Conservation (phyloP, 2,329 filamentous ascomycete genomes). For the Hysterium pulicare region DNA sequence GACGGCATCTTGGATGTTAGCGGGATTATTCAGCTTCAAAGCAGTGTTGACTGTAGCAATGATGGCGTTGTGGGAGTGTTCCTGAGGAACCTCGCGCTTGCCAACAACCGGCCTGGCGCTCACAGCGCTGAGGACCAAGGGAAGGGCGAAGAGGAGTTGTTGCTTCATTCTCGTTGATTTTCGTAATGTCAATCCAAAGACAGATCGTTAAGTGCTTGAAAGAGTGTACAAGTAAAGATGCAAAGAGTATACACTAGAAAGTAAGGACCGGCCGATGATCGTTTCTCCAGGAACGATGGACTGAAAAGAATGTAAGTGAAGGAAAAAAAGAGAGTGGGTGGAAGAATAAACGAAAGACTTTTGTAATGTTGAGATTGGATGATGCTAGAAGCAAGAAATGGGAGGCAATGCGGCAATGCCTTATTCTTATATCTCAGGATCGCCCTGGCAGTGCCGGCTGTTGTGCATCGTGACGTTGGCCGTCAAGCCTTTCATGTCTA, state of each 20-base stretch:
- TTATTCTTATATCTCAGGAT: constrained; percentile 27
- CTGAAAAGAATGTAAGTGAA: constrained; percentile 23
- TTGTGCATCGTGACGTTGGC: constrained; percentile 2
- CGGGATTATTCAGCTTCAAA: constrained; percentile 48
- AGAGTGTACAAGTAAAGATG: constrained; percentile 6
- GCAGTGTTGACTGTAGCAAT: constrained; percentile 44
- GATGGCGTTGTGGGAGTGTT: constrained; percentile 54
- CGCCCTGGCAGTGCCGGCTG: constrained; percentile 10
- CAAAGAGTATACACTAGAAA: constrained; percentile 15
- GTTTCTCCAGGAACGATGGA: constrained; percentile 36
- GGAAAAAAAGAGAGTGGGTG: constrained; percentile 12
- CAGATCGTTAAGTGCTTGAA: neutral
- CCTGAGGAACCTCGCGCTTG: constrained; percentile 56
- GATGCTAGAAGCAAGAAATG: constrained; percentile 5
- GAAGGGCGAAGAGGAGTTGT: constrained; percentile 23
- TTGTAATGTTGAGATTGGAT: constrained; percentile 16
- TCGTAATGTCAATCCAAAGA: constrained; percentile 5
- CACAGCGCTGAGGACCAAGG: constrained; percentile 25
- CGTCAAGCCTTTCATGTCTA: neutral
- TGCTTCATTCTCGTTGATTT: constrained; percentile 31
- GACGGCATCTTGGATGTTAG: constrained; percentile 47
- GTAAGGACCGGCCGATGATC: constrained; percentile 31
- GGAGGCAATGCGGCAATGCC: constrained; percentile 13
- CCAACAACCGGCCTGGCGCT: constrained; percentile 22
- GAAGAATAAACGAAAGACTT: constrained; percentile 27